phyloP scores from a whole-genome alignment of 495 filamentous ascomycete species.

The Astrothelium subdiscretum region DNA sequence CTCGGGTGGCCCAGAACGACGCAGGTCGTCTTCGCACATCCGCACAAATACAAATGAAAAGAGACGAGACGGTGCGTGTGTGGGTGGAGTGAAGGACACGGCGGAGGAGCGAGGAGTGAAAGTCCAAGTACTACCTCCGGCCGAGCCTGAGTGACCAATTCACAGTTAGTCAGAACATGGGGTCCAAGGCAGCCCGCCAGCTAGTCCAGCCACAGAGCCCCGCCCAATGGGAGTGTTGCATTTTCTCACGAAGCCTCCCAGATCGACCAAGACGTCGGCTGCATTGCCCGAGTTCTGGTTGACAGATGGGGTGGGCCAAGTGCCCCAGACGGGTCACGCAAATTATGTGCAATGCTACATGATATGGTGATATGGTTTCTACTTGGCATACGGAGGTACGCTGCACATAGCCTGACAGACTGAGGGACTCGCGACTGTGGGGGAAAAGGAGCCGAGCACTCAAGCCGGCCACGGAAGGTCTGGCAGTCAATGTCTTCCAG shows the following conservation, averaged over 20 bases:
- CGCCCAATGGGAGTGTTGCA: not conserved
- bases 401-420: too few relatives aligned
- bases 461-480: not conserved
- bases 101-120: not conserved
- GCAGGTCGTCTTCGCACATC: not conserved
- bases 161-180: not conserved
- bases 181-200: not conserved
- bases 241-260: too few relatives aligned
- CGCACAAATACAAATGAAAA: not conserved
- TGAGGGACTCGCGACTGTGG: too few relatives aligned
- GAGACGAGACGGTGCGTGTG: not conserved
- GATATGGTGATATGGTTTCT: too few relatives aligned
- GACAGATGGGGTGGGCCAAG: not conserved
- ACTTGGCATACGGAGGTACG: too few relatives aligned
- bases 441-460: not conserved
- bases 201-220: not conserved
- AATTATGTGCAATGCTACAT: too few relatives aligned
- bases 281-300: not conserved
- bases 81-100: not conserved
- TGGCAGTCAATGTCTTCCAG: not conserved
- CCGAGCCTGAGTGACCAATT: not conserved
- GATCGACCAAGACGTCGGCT: too few relatives aligned
- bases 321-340: not conserved
- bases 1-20: not conserved
- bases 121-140: not conserved